phyloP scores from a whole-genome alignment of 768 basidiomycete genomes.

The Leccinum variicolor region DNA sequence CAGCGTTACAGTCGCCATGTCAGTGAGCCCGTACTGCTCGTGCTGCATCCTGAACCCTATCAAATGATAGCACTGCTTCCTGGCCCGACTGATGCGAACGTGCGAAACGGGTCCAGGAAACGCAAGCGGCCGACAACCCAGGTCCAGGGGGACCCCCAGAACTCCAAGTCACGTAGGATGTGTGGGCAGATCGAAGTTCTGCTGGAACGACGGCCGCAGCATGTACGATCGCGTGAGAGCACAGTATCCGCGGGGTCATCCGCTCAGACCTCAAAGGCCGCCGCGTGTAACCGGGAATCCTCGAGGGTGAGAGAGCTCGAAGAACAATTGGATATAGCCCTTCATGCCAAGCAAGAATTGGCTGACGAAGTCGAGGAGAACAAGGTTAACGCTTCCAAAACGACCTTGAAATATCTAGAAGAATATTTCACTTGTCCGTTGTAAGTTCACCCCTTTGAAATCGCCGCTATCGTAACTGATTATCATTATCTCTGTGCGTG shows the following conservation, averaged over 20 bases:
- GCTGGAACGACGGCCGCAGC: background rate
- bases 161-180: slow-evolving; percentile 7
- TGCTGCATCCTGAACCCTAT: slow-evolving; percentile 1
- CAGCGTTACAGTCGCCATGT: slow-evolving; percentile 10
- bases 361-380: slow-evolving; percentile 39
- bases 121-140: slow-evolving; percentile 1
- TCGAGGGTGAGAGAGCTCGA: slow-evolving; percentile 42
- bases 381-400: slow-evolving; percentile 30
- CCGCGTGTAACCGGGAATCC: slow-evolving; percentile 32
- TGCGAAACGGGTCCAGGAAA: slow-evolving; percentile 4
- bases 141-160: background rate
- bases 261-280: background rate
- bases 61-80: slow-evolving; percentile 6
- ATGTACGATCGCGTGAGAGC: slow-evolving; percentile 1
- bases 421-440: slow-evolving; percentile 64
- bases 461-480: slow-evolving; percentile 5
- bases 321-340: slow-evolving; percentile 36
- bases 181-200: slow-evolving; percentile 12
- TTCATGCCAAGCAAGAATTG: slow-evolving; percentile 42
- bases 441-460: slow-evolving; percentile 36
- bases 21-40: slow-evolving; percentile 6
- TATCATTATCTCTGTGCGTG: slow-evolving; percentile 6
- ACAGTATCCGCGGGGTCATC: background rate
- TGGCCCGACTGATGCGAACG: background rate
- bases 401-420: slow-evolving; percentile 51